phyloP scores from a whole-genome alignment of 2,329 filamentous ascomycete genomes.

The Conoideocrella luteorostrata region DNA sequence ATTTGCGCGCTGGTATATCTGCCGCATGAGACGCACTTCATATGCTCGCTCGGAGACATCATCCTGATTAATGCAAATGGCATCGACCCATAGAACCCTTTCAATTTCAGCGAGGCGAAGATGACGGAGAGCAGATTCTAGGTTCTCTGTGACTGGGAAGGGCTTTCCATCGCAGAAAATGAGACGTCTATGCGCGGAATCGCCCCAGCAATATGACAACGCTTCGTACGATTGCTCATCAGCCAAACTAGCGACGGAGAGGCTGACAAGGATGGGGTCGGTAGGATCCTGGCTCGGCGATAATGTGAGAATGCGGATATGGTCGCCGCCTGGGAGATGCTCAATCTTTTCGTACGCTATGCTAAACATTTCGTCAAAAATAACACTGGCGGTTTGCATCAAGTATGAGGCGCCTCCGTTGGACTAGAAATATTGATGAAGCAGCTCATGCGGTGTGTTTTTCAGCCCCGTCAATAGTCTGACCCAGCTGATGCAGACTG shows the following conservation, averaged over 20 bases:
- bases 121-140: conserved; percentile 6
- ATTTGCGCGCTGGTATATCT: background rate
- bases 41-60: conserved; percentile 1
- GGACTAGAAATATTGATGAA: too few species aligned
- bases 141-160: conserved; percentile 4
- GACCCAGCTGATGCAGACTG: too few species aligned
- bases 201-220: conserved; percentile 6
- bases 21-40: conserved; percentile 4
- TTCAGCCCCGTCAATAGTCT: too few species aligned
- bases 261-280: conserved; percentile 2
- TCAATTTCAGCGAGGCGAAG: background rate
- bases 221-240: conserved; percentile 2
- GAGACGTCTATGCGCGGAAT: conserved; percentile 4
- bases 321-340: conserved; percentile 2
- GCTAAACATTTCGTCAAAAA: background rate
- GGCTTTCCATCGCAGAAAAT: conserved; percentile 2
- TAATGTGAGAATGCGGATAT: conserved; percentile 3
- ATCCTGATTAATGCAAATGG: conserved; percentile 2
- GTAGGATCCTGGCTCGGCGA: background rate
- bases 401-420: background rate
- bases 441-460: too few species aligned
- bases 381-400: background rate
- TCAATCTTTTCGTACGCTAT: background rate
- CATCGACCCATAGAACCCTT: background rate
- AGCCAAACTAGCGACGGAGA: too few species aligned